Conservation (phyloP, 1,139 yeast genomes). For the Zygotorulaspora mrakii region DNA sequence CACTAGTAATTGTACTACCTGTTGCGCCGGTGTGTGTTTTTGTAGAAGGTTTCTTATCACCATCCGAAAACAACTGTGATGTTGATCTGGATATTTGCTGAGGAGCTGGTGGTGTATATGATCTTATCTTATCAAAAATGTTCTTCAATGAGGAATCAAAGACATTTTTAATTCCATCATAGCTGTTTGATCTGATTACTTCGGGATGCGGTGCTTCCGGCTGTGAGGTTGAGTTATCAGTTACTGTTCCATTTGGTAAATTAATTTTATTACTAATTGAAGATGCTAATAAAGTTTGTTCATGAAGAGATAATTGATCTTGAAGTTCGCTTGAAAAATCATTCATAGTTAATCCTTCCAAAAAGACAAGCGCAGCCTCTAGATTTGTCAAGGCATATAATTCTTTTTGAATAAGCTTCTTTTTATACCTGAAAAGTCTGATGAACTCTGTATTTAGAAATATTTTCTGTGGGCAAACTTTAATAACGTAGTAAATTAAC, state of each 20-base stretch:
- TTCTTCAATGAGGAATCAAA: slow-evolving; percentile 33
- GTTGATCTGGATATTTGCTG: slow-evolving; percentile 15
- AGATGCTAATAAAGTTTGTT: slow-evolving; percentile 17
- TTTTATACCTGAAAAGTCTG: slow-evolving; percentile 51
- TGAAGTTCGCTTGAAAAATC: slow-evolving; percentile 38
- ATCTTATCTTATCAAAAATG: slow-evolving; percentile 30
- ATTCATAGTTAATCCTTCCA: slow-evolving; percentile 45
- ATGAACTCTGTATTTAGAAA: slow-evolving; percentile 52
- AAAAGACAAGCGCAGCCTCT: slow-evolving; percentile 58
- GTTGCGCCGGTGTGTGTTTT: slow-evolving; percentile 2
- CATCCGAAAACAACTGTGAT: slow-evolving; percentile 16
- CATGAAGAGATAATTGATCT: slow-evolving; percentile 17
- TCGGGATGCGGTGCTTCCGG: slow-evolving; percentile 14
- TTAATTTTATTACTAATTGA: slow-evolving; percentile 22
- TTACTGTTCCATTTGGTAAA: slow-evolving; percentile 15
- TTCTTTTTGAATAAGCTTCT: slow-evolving; percentile 47
- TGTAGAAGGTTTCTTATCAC: slow-evolving; percentile 8
- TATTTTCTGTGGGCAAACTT: slow-evolving; percentile 41
- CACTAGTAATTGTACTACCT: no score
- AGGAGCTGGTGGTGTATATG: slow-evolving; percentile 31
- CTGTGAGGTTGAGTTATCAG: slow-evolving; percentile 3
- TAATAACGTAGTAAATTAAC: slow-evolving; percentile 48
- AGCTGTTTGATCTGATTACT: slow-evolving; percentile 22
- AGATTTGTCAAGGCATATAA: slow-evolving; percentile 59
- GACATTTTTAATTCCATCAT: slow-evolving; percentile 29